Evolutionary conservation across 352 stramenopile genomes (phyloP), one percentile per base, ranked within the genome.

Genomic region (Stramenopiles sp.): DNA sequence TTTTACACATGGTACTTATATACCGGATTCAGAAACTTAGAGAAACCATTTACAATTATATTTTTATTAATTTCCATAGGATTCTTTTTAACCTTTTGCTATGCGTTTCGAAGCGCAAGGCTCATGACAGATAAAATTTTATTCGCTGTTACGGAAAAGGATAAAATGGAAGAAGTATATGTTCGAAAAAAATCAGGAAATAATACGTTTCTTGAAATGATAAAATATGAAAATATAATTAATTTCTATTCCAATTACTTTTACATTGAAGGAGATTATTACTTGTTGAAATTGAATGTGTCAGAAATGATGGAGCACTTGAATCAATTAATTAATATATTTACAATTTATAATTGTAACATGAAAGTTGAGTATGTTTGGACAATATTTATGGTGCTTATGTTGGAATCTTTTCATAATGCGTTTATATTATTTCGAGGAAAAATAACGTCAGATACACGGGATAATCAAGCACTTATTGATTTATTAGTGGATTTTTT

Each of bases 301-400:
- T 76, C 31, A 13, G 65, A 76, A 20, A 20, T 76, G 4, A 31
- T 76, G 65, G 65, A 76, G 31, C 30, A 33, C 13, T 4, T 76
- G 4, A 76, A 76, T 33, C 65, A 76, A 13, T 76, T 76, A 20
- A 76, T 33, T 13, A 76, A 76, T 76, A 33, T 76, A 33, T 76
- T 76, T 76, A 33, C 31, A 31, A 33, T 76, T 31, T 76, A 76
- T 20, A 33, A 31, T 31, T 76, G 65, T 20, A 33, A 31, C 30
- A 33, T 76, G 31, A 31, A 7, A 13, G 30, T 33, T 7, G 4
- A 33, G 4, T 31, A 13, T 33, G 30, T 33, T 33, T 31, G 30
- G 65, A 76, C 65, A 4, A 76, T 76, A 33, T 76, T 31, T 20
- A 33, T 33, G 4, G 65, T 76, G 4, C 65, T 76, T 31, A 20